phyloP scores from a whole-genome alignment of 176 grass and related monocot species.

The Paspalum notatum region DNA sequence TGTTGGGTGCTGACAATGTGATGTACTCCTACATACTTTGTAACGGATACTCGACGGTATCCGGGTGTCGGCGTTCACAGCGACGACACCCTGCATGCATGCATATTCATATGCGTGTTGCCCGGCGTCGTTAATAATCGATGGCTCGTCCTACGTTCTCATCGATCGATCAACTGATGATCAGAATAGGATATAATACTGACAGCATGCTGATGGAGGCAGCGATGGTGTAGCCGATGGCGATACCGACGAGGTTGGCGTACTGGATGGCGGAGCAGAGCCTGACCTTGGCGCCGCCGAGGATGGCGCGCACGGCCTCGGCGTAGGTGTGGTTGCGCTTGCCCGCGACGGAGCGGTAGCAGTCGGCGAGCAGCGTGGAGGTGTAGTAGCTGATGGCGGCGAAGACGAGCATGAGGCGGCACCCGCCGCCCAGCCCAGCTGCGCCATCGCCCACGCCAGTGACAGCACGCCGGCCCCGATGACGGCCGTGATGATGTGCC shows the following conservation, averaged over 20 bases:
- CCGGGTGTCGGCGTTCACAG: too few species aligned
- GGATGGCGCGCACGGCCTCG: slow-evolving; percentile 71
- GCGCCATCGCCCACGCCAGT: slow-evolving; percentile 87
- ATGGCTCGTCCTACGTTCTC: too few species aligned
- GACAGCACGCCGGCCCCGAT: slow-evolving; percentile 93
- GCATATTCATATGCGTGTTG: too few species aligned
- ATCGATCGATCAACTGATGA: too few species aligned
- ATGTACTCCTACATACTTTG: too few species aligned
- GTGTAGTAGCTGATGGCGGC: slow-evolving; percentile 92
- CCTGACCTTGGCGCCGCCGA: slow-evolving; percentile 61
- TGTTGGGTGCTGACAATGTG: too few species aligned
- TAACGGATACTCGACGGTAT: too few species aligned
- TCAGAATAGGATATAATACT: too few species aligned
- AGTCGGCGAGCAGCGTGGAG: slow-evolving; percentile 81
- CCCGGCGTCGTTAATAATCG: too few species aligned
- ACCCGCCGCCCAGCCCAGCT: slow-evolving; percentile 83
- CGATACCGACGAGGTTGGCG: slow-evolving; percentile 69
- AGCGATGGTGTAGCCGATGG: slow-evolving; percentile 76
- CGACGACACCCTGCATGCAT: too few species aligned
- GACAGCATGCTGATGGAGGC: slow-evolving; percentile 73
- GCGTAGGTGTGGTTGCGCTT: slow-evolving; percentile 98
- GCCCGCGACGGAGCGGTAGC: slow-evolving; percentile 89
- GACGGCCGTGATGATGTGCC: slow-evolving; percentile 91
- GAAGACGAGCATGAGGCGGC: slow-evolving; percentile 80
- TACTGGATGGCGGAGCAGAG: slow-evolving; percentile 68